Evolutionary conservation across 768 basidiomycete genomes (phyloP).

Genomic region (Exidia glandulosa): DNA sequence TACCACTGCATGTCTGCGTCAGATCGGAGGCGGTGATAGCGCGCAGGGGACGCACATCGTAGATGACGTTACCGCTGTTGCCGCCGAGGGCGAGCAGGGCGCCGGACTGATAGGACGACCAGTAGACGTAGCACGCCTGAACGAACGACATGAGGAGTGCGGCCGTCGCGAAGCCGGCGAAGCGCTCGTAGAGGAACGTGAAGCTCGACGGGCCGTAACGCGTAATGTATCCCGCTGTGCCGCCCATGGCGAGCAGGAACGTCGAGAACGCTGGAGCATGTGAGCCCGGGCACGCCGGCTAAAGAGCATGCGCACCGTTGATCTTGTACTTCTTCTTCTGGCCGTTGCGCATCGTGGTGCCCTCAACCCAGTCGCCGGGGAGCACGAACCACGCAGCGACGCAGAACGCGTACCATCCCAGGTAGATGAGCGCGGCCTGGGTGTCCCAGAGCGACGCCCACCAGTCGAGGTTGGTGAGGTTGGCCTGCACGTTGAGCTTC

Average conservation of each 20-base stretch:
- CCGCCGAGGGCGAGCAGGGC: slow-evolving; percentile 85
- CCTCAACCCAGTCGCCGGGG: slow-evolving; percentile 62
- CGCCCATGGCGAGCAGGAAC: slow-evolving; percentile 67
- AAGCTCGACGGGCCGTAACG: slow-evolving; percentile 69
- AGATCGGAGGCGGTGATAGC: not conserved
- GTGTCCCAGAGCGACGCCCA: slow-evolving; percentile 78
- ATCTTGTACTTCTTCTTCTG: slow-evolving; percentile 79
- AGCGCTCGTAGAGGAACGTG: slow-evolving; percentile 87
- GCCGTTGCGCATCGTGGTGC: slow-evolving; percentile 63
- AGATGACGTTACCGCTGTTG: slow-evolving; percentile 76
- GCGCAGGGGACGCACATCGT: slow-evolving; percentile 59
- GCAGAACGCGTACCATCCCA: slow-evolving; percentile 86
- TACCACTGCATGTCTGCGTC: slow-evolving; percentile 47
- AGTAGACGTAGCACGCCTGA: slow-evolving; percentile 66
- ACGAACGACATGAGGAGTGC: slow-evolving; percentile 64
- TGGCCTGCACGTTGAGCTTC: slow-evolving; percentile 8
- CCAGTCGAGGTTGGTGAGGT: slow-evolving; percentile 39
- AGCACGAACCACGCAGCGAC: slow-evolving; percentile 71
- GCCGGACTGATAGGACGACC: slow-evolving; percentile 52
- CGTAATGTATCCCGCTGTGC: slow-evolving; percentile 56
- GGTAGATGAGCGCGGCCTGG: slow-evolving; percentile 62
- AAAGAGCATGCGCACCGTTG: slow-evolving; percentile 52
- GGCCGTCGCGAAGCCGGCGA: slow-evolving; percentile 80
- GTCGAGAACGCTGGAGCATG: slow-evolving; percentile 58
- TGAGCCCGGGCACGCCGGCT: not conserved